These are phyloP conservation scores for Endocarpon pusillum DNA, from an alignment of 495 filamentous ascomycete genomes.

Conservation along the genomic window DNA sequence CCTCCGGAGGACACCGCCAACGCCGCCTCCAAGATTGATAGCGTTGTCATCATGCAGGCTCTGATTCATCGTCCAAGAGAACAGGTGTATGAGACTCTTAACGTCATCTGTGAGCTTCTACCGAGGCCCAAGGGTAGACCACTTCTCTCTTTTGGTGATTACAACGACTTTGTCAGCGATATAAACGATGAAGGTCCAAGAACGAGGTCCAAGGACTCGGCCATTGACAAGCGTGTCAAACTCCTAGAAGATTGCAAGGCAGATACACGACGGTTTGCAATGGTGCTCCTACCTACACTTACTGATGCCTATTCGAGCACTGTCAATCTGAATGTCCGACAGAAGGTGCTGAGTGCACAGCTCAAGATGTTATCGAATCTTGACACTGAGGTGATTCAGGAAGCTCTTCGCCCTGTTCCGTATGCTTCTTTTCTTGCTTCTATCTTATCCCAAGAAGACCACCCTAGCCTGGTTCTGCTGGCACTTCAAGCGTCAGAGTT, in stretches of 20 bases:
- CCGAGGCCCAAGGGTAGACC: constrained; percentile 41
- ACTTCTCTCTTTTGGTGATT: constrained; percentile 26
- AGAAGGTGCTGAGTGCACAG: constrained; percentile 88
- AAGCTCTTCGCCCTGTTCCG: constrained; percentile 74
- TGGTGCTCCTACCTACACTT: constrained; percentile 88
- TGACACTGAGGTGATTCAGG: constrained; percentile 64
- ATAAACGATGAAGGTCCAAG: constrained; percentile 19
- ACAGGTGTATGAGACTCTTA: constrained; percentile 91
- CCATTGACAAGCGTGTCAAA: constrained; percentile 61
- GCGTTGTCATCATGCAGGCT: constrained; percentile 96
- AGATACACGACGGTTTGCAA: constrained; percentile 78
- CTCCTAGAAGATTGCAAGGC: constrained; percentile 64
- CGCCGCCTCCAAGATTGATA: constrained; percentile 79
- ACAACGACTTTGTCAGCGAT: constrained; percentile 21
- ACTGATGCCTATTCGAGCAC: constrained; percentile 97
- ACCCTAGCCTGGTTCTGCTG: constrained; percentile 67
- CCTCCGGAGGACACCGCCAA: constrained; percentile 68
- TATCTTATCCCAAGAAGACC: constrained; percentile 91
- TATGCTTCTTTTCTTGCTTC: constrained; percentile 96
- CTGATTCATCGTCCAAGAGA: constrained; percentile 93
- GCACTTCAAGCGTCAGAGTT: constrained; percentile 82
- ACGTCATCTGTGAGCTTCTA: constrained; percentile 92
- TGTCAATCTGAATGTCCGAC: constrained; percentile 91
- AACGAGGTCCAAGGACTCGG: constrained; percentile 35
- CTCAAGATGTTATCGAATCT: constrained; percentile 97